phyloP scores from a whole-genome alignment of 768 basidiomycete species.

The Tylopilus sp. region DNA sequence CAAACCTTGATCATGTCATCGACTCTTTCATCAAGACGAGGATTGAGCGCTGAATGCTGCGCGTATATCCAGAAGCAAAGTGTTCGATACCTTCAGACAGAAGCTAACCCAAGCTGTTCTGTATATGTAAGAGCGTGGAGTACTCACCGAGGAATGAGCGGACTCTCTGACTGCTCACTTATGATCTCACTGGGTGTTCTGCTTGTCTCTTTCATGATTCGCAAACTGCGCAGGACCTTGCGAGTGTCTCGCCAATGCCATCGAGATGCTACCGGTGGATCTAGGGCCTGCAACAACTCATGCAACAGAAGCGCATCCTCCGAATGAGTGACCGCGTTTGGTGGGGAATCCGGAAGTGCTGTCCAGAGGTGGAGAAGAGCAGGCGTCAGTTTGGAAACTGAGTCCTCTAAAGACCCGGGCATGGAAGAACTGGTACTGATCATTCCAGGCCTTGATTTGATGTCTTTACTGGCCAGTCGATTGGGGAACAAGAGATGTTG shows the following conservation, averaged over 20 bases:
- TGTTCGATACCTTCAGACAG: conserved; percentile 63
- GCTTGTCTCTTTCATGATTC: conserved; percentile 71
- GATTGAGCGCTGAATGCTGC: conserved; percentile 54
- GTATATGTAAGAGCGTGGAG: neutral
- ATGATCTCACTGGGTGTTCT: conserved; percentile 66
- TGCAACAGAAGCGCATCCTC: conserved; percentile 63
- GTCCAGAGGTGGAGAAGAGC: conserved; percentile 50
- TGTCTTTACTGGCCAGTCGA: conserved; percentile 44
- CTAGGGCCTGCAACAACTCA: conserved; percentile 61
- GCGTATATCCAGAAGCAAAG: conserved; percentile 92
- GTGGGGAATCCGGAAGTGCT: conserved; percentile 55
- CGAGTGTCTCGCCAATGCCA: conserved; percentile 98
- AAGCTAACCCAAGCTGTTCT: neutral
- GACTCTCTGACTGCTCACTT: conserved; percentile 50
- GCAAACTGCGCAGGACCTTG: conserved; percentile 79
- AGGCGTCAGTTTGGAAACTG: conserved; percentile 43
- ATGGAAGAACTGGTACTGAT: conserved; percentile 2
- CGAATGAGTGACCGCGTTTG: conserved; percentile 53
- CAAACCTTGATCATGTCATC: conserved; percentile 86
- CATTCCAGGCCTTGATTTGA: conserved; percentile 4
- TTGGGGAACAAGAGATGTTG: conserved; percentile 93
- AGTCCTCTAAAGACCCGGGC: conserved; percentile 39
- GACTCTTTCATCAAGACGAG: conserved; percentile 73
- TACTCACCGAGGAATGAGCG: conserved; percentile 49
- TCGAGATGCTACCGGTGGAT: conserved; percentile 67